Evolutionary conservation across 2,329 filamentous ascomycete species (phyloP).

Genomic region (Arthrobotrys iridis): DNA sequence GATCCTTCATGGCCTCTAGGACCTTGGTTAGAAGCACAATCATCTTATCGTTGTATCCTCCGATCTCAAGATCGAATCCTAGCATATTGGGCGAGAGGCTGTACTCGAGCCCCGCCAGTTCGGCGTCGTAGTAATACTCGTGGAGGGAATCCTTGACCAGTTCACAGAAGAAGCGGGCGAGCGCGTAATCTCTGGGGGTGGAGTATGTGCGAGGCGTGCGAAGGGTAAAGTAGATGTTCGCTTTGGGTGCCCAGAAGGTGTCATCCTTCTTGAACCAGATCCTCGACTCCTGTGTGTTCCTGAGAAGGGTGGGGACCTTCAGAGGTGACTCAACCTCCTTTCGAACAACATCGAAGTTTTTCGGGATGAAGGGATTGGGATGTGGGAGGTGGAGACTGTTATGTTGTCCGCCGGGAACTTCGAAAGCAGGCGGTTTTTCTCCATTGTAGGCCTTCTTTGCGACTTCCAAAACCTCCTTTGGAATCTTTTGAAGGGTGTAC

Average conservation of each 20-base stretch:
- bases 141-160: constrained; percentile 87
- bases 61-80: constrained; percentile 80
- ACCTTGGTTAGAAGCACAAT: constrained; percentile 90
- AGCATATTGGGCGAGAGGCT: constrained; percentile 76
- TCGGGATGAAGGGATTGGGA: constrained; percentile 95
- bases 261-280: constrained; percentile 99
- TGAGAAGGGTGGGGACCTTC: constrained; percentile 79
- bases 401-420: constrained; percentile 64
- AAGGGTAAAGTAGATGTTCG: constrained; percentile 82
- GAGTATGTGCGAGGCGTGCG: constrained; percentile 78
- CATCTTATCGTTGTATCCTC: constrained; percentile 97
- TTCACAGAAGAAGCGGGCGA: constrained; percentile 81
- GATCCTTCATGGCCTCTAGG: constrained; percentile 80
- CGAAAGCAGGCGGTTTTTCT: constrained; percentile 25
- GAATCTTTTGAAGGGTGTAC: constrained; percentile 83
- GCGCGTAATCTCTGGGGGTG: constrained; percentile 80
- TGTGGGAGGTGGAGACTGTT: constrained; percentile 84
- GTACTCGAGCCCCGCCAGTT: constrained; percentile 88
- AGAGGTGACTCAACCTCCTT: constrained; percentile 82
- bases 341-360: constrained; percentile 91
- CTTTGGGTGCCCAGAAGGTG: constrained; percentile 97
- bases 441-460: constrained; percentile 55
- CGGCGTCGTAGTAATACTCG: constrained; percentile 95
- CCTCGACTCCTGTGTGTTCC: constrained; percentile 80
- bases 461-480: constrained; percentile 76